Conservation (phyloP, 306 rosid genomes). For the Prunus padus region DNA sequence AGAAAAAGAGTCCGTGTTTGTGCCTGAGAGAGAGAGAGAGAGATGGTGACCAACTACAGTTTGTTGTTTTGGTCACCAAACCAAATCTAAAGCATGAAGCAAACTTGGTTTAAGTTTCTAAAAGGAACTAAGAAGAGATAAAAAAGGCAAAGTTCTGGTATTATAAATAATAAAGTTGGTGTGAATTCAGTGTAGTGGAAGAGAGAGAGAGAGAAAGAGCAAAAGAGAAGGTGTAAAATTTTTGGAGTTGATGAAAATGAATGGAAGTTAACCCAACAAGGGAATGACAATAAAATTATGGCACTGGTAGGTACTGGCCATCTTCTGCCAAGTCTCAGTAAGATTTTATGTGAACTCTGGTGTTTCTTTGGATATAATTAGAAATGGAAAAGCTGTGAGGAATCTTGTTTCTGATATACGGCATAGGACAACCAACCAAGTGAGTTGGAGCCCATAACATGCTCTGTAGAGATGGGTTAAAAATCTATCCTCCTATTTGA, state of each 20-base stretch:
- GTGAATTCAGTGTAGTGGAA: neutral
- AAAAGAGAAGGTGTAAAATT: neutral
- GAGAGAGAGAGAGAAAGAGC: neutral
- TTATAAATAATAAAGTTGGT: neutral
- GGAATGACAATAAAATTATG: slow-evolving; percentile 1
- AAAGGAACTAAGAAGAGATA: neutral
- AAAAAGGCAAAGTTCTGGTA: slow-evolving; percentile 5
- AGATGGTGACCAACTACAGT: slow-evolving; percentile 59
- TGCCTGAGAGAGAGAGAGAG: slow-evolving; percentile 27
- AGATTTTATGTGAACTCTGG: slow-evolving; percentile 12
- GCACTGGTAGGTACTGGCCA: slow-evolving; percentile 11
- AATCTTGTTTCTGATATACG: slow-evolving; percentile 30
- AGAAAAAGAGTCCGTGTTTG: slow-evolving; percentile 34
- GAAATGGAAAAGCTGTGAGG: slow-evolving; percentile 25
- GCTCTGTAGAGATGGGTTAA: slow-evolving; percentile 11
- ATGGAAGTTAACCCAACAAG: too few relatives aligned
- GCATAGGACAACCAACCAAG: slow-evolving; percentile 41
- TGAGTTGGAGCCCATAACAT: slow-evolving; percentile 50
- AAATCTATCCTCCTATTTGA: slow-evolving; percentile 10
- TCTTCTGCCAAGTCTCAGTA: slow-evolving; percentile 27
- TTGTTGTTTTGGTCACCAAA: slow-evolving; percentile 66
- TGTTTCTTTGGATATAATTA: neutral
- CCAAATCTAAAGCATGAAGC: slow-evolving; percentile 17
- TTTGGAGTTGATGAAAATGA: too few relatives aligned
- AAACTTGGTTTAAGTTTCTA: slow-evolving; percentile 1